Base-by-base conservation (phyloP, 2,329 filamentous ascomycete species). In the Podosphaera xanthii region DNA sequence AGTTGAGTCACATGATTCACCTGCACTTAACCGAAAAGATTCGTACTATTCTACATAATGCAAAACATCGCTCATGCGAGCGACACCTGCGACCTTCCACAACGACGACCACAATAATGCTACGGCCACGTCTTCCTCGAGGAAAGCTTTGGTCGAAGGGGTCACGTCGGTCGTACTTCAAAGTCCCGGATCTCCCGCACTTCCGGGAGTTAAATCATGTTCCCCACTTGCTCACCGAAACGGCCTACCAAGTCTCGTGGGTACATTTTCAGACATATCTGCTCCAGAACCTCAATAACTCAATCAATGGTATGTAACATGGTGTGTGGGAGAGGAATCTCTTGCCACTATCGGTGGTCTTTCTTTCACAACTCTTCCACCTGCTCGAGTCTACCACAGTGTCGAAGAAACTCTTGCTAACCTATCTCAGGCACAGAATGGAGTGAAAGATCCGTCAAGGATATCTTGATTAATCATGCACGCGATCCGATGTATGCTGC, bases 161-260 rank as follows among this genome's bases (percentile, higher is more conserved):
- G n/a, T 62, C 60, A 49, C 64, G 70, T 59, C 73, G 77, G 62
- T 71, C 72, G 55, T 63, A 76, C 56, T 77, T 81, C 66, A 62
- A 69, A 49, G 68, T 80, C 33, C 76, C 76, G n/a, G 57, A 66
- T 44, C 71, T 80, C 63, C 66, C 65, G 40, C 73, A 75, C 64
- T 76, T 72, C 71, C 64, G 64, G 7, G 60, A 52, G 1, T 30
- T 33, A 30, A 52, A 76, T 52, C 78, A 76, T 61, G 75, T 95
- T 4, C 78, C 81, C n/a, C 44, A 36, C 10, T 30, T 50, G 4
- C 14, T 34, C 22, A 30, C 42, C 14, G 14, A 36, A 58, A 33
- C 78, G 57, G 86, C 80, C 59, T 94, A 86, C 71, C 73, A 84
- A 59, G 77, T 87, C 59, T 83, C 89, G 57, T 98, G 88, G 83